Evolutionary conservation across 2,329 filamentous ascomycete species (phyloP).

Genomic region (Aspergillus tanneri): DNA sequence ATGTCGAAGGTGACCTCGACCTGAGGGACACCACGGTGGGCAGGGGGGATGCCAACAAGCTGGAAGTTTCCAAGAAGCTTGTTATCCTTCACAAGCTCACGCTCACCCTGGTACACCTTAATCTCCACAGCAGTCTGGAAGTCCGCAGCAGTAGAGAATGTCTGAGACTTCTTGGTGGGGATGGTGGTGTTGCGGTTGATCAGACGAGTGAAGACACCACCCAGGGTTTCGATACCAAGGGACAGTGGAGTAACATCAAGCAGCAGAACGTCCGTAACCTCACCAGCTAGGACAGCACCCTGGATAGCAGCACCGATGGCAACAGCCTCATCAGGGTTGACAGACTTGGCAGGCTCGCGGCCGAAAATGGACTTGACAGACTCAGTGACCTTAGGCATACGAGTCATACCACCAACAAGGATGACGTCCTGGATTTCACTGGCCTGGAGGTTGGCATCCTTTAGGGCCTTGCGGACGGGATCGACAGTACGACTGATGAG

Average conservation of each 20-base stretch:
- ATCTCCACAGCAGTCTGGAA: slow-evolving; percentile 99
- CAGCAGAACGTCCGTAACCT: slow-evolving; percentile 92
- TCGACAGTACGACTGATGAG: slow-evolving; percentile 84
- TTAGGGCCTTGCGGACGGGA: slow-evolving; percentile 92
- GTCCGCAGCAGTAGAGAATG: slow-evolving; percentile 95
- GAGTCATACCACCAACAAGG: slow-evolving; percentile 97
- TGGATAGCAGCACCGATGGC: slow-evolving; percentile 97
- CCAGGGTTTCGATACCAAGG: slow-evolving; percentile 96
- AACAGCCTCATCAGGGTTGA: slow-evolving; percentile 98
- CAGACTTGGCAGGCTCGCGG: slow-evolving; percentile 93
- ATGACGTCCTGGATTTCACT: slow-evolving; percentile 98
- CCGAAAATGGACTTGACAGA: slow-evolving; percentile 97
- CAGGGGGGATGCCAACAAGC: slow-evolving; percentile 93
- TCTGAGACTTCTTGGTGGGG: slow-evolving; percentile 98
- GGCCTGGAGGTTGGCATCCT: slow-evolving; percentile 86
- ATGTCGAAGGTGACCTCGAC: slow-evolving; percentile 99
- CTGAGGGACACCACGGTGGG: slow-evolving; percentile 93
- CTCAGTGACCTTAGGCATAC: slow-evolving; percentile 97
- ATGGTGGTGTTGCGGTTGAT: slow-evolving; percentile 99
- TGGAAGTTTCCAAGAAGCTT: slow-evolving; percentile 99
- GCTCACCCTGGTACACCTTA: slow-evolving; percentile 99
- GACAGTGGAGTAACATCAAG: slow-evolving; percentile 95
- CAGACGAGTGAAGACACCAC: slow-evolving; percentile 94
- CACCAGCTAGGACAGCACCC: slow-evolving; percentile 92
- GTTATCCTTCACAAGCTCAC: slow-evolving; percentile 98